Conservation (phyloP, 805 yeast species). For the Metschnikowia baotianmanensis region DNA sequence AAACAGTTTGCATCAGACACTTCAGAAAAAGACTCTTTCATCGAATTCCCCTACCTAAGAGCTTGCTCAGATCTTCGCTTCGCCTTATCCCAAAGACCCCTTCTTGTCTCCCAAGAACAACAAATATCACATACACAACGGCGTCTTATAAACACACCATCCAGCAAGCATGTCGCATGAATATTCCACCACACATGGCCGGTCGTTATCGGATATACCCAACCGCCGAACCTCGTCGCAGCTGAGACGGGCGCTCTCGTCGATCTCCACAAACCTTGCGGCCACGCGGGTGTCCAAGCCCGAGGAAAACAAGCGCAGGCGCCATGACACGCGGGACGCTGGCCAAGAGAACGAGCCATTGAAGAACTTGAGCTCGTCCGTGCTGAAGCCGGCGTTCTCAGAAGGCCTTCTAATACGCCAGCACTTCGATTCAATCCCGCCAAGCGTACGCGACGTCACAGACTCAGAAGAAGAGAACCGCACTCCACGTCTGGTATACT, state of each 20-base stretch:
- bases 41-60: background rate
- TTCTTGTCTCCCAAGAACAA: too few relatives aligned
- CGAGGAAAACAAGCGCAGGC: conserved; percentile 18
- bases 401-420: conserved; percentile 20
- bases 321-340: conserved; percentile 17
- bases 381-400: conserved; percentile 11
- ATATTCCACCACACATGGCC: conserved; percentile 10
- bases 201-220: conserved; percentile 17
- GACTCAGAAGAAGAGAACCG: conserved; percentile 16
- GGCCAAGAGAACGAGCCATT: conserved; percentile 18
- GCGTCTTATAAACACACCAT: background rate
- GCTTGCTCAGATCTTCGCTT: background rate
- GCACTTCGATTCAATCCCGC: conserved; percentile 16
- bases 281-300: conserved; percentile 18
- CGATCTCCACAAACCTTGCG: conserved; percentile 18
- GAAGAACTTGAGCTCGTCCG: conserved; percentile 9
- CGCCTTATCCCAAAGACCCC: too few relatives aligned
- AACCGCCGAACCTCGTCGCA: conserved; percentile 13
- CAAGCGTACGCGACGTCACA: conserved; percentile 11
- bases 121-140: background rate
- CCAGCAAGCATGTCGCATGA: conserved; percentile 6
- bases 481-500: conserved; percentile 11
- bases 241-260: conserved; percentile 17
- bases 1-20: too few relatives aligned
- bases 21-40: background rate